Evolutionary conservation across 257 asterid species (phyloP).

Genomic region (Gardenia jasminoides): DNA sequence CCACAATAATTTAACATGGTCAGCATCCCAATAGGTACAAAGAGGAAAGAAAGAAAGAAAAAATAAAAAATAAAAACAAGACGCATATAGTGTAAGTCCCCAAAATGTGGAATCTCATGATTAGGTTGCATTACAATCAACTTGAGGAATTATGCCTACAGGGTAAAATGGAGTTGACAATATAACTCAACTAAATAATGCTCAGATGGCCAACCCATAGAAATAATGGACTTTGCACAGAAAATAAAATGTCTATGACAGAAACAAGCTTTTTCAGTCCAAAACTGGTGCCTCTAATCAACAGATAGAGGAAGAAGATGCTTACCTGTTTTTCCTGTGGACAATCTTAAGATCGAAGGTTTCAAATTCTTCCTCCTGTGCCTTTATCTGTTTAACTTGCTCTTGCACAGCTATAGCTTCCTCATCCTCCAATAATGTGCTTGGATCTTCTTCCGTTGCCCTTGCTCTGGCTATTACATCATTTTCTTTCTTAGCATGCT

Average conservation of each 20-base stretch:
- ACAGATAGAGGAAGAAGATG: conserved; percentile 14
- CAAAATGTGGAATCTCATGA: neutral
- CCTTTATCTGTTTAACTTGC: conserved; percentile 95
- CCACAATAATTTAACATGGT: neutral
- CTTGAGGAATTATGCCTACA: neutral
- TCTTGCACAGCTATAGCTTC: conserved; percentile 97
- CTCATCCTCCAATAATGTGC: conserved; percentile 72
- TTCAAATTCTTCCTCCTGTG: conserved; percentile 98
- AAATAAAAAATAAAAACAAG: neutral
- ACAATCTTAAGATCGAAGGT: conserved; percentile 89
- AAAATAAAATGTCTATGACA: neutral
- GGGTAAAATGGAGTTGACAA: neutral
- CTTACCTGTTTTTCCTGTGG: conserved; percentile 94
- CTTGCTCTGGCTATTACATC: conserved; percentile 33
- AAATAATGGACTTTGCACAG: neutral
- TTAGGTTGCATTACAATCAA: neutral
- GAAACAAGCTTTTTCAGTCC: neutral
- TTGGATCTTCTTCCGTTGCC: conserved; percentile 63
- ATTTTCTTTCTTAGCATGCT: conserved; percentile 51
- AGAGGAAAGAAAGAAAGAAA: neutral
- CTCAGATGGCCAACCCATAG: neutral
- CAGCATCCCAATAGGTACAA: neutral
- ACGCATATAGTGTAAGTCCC: neutral
- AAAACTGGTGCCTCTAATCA: neutral
- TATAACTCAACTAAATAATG: neutral